Conservation (phyloP, 192 early-diverging fungal genomes). For the Linnemannia schmuckeri region DNA sequence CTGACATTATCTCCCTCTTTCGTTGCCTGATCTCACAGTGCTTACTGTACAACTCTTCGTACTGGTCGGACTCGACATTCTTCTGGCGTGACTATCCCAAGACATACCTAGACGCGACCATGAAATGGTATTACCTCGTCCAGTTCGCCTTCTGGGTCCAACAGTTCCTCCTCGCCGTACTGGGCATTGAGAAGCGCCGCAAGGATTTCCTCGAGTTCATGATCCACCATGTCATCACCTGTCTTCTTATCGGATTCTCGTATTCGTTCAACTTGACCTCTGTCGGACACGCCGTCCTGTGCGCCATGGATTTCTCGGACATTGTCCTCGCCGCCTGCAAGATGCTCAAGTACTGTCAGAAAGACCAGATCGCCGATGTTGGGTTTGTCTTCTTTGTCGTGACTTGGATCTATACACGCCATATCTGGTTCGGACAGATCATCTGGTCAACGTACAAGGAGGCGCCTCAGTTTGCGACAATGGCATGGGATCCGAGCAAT, state of each 20-base stretch:
- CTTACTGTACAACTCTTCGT: slow-evolving; percentile 69
- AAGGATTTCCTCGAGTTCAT: slow-evolving; percentile 70
- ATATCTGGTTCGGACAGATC: slow-evolving; percentile 77
- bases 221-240: slow-evolving; percentile 74
- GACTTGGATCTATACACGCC: slow-evolving; percentile 82
- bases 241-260: slow-evolving; percentile 67
- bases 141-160: slow-evolving; percentile 75
- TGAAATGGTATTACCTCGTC: slow-evolving; percentile 74
- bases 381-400: slow-evolving; percentile 80
- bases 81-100: slow-evolving; percentile 73
- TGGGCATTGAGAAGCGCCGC: slow-evolving; percentile 72
- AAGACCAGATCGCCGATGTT: slow-evolving; percentile 65
- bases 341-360: slow-evolving; percentile 79
- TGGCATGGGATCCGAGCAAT: slow-evolving; percentile 62
- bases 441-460: slow-evolving; percentile 70
- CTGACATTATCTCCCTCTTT: slow-evolving; percentile 53
- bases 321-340: slow-evolving; percentile 71
- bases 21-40: slow-evolving; percentile 57
- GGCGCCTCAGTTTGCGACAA: slow-evolving; percentile 59
- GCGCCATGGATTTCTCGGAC: slow-evolving; percentile 76
- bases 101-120: slow-evolving; percentile 46
- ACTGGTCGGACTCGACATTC: slow-evolving; percentile 67
- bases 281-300: slow-evolving; percentile 72
- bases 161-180: slow-evolving; percentile 70
- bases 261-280: slow-evolving; percentile 72